Base-by-base conservation (phyloP, 1,284 basidiomycete species). In the Sutorius eximius region DNA sequence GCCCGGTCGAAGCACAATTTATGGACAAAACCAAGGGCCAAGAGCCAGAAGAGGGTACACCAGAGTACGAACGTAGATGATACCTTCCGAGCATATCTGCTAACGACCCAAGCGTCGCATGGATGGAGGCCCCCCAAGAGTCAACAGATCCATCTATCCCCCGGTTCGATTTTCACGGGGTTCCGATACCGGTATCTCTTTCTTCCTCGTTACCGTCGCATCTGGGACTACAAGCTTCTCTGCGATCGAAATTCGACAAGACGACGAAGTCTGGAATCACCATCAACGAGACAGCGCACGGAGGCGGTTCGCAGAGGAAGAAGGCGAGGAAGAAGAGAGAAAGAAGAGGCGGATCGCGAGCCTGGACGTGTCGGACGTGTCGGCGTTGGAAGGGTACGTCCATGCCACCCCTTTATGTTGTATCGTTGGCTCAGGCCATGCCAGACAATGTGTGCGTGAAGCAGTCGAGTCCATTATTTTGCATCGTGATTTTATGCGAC, bases 311-410 rank as follows among this genome's bases (percentile, higher is more conserved):
- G 80, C 77, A 5, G 79, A 80, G 45, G 70, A 66, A 9, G 69
- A 66, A 41, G 77, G 73, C 53, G 74, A 76, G 53, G 82, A 81
- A 57, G 74, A 74, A 52, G 79, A 77, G 43, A 77, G 77, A 58
- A 78, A 77, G 60, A 78, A 80, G 53, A 81, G 85, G 59, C 77
- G 89, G 18, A 83, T 93, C 59, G 93, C 90, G 0, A 95, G 93
- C 70, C 66, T 95, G 60, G 91, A 95, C 64, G 94, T 97, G 5
- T 85, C 96, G 83, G 94, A 93, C 8, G 79, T 94, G 3, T 93
- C 89, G 11, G 94, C 91, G 1, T 70, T 96, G 20, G 87, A 94
- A 75, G 94, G 94, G 94, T 95, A 58, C 60, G 87, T 77, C 9
- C 9, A 20, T 29, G 9, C 42, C 20, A 15, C 18, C 36, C 7